Conservation (phyloP, 108 stramenopile genomes). For the Stephanodiscus triporus region DNA sequence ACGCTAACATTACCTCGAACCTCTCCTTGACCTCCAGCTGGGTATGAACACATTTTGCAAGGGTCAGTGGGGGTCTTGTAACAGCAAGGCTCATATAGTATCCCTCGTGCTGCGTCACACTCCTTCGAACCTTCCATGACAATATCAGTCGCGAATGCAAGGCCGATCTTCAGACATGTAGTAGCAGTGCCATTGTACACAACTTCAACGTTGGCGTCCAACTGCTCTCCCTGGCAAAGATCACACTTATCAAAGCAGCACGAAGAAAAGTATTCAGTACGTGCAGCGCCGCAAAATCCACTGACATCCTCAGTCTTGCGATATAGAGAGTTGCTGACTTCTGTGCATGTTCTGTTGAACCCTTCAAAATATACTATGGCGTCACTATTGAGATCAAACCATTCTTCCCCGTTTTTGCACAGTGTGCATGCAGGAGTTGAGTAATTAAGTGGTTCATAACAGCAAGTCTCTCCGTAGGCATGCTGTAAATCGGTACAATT, state of each 20-base stretch:
- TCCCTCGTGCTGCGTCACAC: conserved; percentile 27
- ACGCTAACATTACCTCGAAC: conserved; percentile 31
- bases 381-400: conserved; percentile 44
- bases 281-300: conserved; percentile 32
- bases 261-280: conserved; percentile 33
- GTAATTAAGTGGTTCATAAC: conserved; percentile 47
- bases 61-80: conserved; percentile 35
- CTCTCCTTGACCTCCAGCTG: conserved; percentile 25
- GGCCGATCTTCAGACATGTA: conserved; percentile 38
- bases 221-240: conserved; percentile 37
- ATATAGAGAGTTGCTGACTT: conserved; percentile 45
- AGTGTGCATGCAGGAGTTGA: conserved; percentile 46
- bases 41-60: conserved; percentile 26
- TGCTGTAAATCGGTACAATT: conserved; percentile 33
- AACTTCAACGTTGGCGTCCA: conserved; percentile 47
- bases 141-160: conserved; percentile 39
- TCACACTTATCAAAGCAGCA: conserved; percentile 44
- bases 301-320: conserved; percentile 42
- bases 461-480: conserved; percentile 31
- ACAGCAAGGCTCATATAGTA: conserved; percentile 47
- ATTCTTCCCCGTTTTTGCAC: conserved; percentile 43
- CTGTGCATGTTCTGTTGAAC: conserved; percentile 34
- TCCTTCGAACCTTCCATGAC: conserved; percentile 40
- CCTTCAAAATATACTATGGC: conserved; percentile 35
- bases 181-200: conserved; percentile 37